A percentile compares a stretch with the other conserved stretches of the same genome.
Evolutionary conservation across 2,329 filamentous ascomycete genomes (phyloP).

Genomic region (Fusarium transvaalense): DNA sequence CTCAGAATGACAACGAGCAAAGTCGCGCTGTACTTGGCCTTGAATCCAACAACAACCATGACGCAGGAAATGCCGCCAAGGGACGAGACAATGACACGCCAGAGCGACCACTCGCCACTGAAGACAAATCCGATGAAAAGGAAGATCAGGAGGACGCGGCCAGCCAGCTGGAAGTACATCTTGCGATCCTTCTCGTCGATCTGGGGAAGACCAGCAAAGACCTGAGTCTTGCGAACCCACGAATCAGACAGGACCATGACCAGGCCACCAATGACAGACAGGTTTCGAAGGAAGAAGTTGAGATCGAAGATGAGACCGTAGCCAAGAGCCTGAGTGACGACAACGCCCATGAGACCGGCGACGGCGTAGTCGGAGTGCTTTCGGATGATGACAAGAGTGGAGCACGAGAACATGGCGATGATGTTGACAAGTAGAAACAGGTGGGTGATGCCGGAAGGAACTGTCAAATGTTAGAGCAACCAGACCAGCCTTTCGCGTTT

Average conservation of each 20-base stretch:
- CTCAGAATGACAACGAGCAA: constrained; percentile 95
- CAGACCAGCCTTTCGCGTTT: neutral
- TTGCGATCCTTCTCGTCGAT: constrained; percentile 99
- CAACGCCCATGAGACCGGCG: constrained; percentile 87
- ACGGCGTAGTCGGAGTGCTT: constrained; percentile 96
- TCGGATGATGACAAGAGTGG: constrained; percentile 87
- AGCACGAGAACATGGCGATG: constrained; percentile 85
- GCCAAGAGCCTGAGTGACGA: constrained; percentile 92
- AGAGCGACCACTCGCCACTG: constrained; percentile 91
- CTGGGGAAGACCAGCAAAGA: constrained; percentile 91
- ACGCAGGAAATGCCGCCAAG: constrained; percentile 91
- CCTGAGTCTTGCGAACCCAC: constrained; percentile 97
- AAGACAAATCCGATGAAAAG: constrained; percentile 97
- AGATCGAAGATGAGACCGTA: constrained; percentile 99
- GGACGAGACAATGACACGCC: constrained; percentile 85
- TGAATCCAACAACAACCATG: constrained; percentile 99
- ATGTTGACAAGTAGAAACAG: constrained; percentile 93
- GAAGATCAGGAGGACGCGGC: constrained; percentile 95
- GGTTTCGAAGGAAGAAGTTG: constrained; percentile 99
- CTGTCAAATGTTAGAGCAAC: constrained; percentile 61
- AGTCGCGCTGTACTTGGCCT: constrained; percentile 98
- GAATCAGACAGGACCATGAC: constrained; percentile 98
- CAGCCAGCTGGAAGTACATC: constrained; percentile 99
- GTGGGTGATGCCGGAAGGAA: constrained; percentile 89
- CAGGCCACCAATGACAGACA: constrained; percentile 95